Conservation (phyloP, 805 yeast species). For the Barnettozyma salicaria region DNA sequence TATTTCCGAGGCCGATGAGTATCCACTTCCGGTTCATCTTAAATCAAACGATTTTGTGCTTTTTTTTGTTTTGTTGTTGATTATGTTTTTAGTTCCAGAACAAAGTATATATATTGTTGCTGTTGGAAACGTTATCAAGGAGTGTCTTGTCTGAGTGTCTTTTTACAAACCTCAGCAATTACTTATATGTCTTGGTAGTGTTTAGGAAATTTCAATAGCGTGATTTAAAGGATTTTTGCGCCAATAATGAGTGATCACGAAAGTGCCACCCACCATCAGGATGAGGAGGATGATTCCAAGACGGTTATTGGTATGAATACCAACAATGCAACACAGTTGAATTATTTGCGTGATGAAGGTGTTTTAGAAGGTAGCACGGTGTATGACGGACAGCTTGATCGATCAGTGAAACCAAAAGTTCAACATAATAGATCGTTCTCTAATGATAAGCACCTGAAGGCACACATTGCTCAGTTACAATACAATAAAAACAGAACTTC, state of each 20-base stretch:
- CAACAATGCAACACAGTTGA: conserved; percentile 16
- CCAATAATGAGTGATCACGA: conserved; percentile 13
- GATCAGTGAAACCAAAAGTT: conserved; percentile 5
- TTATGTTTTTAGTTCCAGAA: too few relatives aligned
- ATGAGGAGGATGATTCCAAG: conserved; percentile 12
- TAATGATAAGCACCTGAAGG: conserved; percentile 33
- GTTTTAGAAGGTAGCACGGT: conserved; percentile 25
- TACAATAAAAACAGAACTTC: conserved; percentile 69
- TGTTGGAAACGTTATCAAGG: too few relatives aligned
- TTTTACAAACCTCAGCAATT: too few relatives aligned
- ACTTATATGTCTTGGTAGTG: too few relatives aligned
- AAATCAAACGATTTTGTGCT: too few relatives aligned
- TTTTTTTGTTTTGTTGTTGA: too few relatives aligned
- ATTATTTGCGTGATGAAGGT: conserved; percentile 24
- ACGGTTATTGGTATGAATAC: conserved; percentile 17
- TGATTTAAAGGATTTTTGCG: too few relatives aligned
- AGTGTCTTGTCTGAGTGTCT: too few relatives aligned
- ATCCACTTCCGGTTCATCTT: too few relatives aligned
- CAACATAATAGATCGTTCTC: conserved; percentile 23
- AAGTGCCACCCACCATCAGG: conserved; percentile 5
- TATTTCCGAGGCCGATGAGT: too few relatives aligned
- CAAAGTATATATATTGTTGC: too few relatives aligned
- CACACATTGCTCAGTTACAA: conserved; percentile 65
- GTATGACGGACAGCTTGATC: conserved; percentile 19
- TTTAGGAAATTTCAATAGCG: not conserved